Evolutionary conservation across 148 eudicot species (phyloP), one percentile per base, ranked within the genome.

Genomic region (Heliamphora exappendiculata): DNA sequence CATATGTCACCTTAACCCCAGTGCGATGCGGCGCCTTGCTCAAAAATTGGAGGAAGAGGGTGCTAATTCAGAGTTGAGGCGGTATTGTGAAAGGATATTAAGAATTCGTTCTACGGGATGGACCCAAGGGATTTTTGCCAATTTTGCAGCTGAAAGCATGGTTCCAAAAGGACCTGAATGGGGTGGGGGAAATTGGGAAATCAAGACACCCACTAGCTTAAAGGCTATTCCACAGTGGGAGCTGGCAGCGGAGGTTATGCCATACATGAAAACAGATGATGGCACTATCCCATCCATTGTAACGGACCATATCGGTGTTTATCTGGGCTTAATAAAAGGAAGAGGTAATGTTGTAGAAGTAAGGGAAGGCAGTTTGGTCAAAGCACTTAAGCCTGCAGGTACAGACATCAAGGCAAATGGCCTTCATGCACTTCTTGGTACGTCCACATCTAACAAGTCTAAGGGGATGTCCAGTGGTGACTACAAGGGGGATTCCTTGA

Each of bases 111-210:
- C 98, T 67, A 89, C 94, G 57, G 98, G 98, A 54, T 95, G 98
- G 98, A 95, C 98, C 47, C 98, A 95, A 83, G 98, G 98, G 73
- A 95, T 95, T 57, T 95, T 95, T 79, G 98, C 98, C 55, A 95
- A 95, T 88, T 95, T 95, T 83, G 96, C 98, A 78, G 98, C 98
- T 47, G 98, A 95, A 86, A 95, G 94, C 77, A 93, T 95, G 97
- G 93, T 92, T 81, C 98, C 98, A 17, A 92, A 92, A 87, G 98
- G 98, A 57, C 86, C 94, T 37, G 98, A 95, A 83, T 95, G 98
- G 98, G 98, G 98, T 67, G 97, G 97, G 73, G 97, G 97, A 39
- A 92, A 95, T 78, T 95, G 98, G 97, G 98, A 95, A 78, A 92
- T 95, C 74, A 92, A 91, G 82, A 95, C 97, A 49, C 97, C 96